phyloP scores from a whole-genome alignment of 2,329 filamentous ascomycete genomes.

The Cordyceps sp. region DNA sequence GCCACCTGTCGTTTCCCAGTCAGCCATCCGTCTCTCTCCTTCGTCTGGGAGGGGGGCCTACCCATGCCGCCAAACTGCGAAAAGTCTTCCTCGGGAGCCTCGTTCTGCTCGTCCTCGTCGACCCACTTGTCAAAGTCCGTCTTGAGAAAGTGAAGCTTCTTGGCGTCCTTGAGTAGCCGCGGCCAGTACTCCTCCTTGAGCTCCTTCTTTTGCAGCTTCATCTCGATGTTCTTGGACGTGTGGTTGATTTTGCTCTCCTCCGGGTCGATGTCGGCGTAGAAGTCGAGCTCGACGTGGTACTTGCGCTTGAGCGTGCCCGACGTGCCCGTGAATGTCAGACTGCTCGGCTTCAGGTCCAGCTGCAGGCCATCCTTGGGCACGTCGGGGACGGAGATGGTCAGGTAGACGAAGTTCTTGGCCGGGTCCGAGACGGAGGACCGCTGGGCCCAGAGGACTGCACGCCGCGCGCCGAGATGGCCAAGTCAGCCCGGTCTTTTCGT shows the following conservation, averaged over 20 bases:
- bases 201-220: conserved; percentile 95
- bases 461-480: not conserved
- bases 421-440: conserved; percentile 69
- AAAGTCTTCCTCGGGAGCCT: conserved; percentile 66
- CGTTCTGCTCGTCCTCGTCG: conserved; percentile 96
- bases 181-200: conserved; percentile 92
- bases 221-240: conserved; percentile 72
- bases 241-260: conserved; percentile 74
- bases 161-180: conserved; percentile 73
- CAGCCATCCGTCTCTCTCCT: not conserved
- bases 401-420: conserved; percentile 85
- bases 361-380: conserved; percentile 59
- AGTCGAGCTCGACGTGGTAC: conserved; percentile 73
- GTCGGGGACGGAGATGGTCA: conserved; percentile 81
- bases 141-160: conserved; percentile 92
- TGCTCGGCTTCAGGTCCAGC: conserved; percentile 65
- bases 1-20: conserved; percentile 20
- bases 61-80: conserved; percentile 50
- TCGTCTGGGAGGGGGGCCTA: not conserved
- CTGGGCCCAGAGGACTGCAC: conserved; percentile 88
- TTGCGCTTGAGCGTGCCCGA: conserved; percentile 72
- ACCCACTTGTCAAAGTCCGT: conserved; percentile 99
- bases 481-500: conserved; percentile 1
- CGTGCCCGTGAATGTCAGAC: conserved; percentile 67
- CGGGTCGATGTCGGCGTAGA: conserved; percentile 82